Evolutionary conservation across 1,139 yeast species (phyloP).

Genomic region (Casaregolazyma suthepensis): DNA sequence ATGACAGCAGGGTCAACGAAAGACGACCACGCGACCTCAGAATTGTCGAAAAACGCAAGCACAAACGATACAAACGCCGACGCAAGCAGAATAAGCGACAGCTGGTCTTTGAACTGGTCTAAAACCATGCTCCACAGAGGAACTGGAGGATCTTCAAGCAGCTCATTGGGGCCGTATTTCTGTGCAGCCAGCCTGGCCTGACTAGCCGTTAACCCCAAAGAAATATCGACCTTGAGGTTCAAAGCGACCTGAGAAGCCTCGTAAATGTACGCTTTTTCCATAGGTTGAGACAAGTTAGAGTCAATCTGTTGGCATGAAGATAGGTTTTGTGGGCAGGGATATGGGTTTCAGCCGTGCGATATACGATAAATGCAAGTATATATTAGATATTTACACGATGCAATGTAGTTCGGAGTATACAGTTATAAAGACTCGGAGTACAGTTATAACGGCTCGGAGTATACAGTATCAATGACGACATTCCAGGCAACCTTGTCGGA

Average conservation of each 20-base stretch:
- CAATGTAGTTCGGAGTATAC: background rate
- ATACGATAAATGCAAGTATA: background rate
- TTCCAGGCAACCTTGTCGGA: background rate
- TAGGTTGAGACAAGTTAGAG: background rate
- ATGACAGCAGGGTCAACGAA: constrained; percentile 38
- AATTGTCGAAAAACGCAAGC: constrained; percentile 33
- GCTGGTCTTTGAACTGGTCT: constrained; percentile 36
- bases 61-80: constrained; percentile 37
- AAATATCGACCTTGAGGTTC: constrained; percentile 21
- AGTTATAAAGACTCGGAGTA: too few species aligned
- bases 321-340: background rate
- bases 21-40: constrained; percentile 31
- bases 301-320: background rate
- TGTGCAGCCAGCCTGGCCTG: constrained; percentile 21
- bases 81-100: constrained; percentile 34
- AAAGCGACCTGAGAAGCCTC: constrained; percentile 20
- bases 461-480: background rate
- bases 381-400: background rate
- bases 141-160: constrained; percentile 33
- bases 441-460: background rate
- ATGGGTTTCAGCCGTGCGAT: background rate
- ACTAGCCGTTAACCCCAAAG: constrained; percentile 21
- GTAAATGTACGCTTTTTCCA: constrained; percentile 9
- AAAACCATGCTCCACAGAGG: constrained; percentile 33
- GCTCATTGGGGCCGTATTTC: constrained; percentile 24